A percentile compares a stretch with the other conserved stretches of the same genome.
Evolutionary conservation across 495 filamentous ascomycete genomes (phyloP).

Genomic region (Elasticomyces elasticus): DNA sequence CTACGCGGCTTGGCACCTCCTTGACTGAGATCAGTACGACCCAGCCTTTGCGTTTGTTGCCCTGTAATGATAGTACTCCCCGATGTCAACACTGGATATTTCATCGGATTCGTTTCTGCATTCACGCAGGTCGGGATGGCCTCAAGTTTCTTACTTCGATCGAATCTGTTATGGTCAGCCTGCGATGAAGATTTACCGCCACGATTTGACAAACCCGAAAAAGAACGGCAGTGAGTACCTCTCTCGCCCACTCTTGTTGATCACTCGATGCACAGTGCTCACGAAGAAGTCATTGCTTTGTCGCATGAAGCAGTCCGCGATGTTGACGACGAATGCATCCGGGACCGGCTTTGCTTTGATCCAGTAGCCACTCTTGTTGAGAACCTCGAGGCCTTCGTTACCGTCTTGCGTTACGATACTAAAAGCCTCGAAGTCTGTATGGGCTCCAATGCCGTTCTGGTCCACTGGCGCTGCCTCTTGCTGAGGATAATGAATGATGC

Average conservation of each 20-base stretch:
- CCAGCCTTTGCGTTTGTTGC: neutral
- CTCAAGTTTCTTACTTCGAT: conserved; percentile 9
- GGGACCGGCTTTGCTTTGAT: conserved; percentile 39
- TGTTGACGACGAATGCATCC: conserved; percentile 47
- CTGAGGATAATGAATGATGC: conserved; percentile 17
- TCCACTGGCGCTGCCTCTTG: conserved; percentile 1
- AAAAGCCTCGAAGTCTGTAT: conserved; percentile 24
- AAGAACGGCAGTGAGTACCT: conserved; percentile 23
- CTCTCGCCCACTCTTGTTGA: conserved; percentile 13
- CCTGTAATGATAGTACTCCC: conserved; percentile 10
- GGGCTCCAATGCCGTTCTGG: conserved; percentile 9
- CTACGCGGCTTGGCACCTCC: neutral
- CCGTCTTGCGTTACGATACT: conserved; percentile 23
- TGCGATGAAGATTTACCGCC: too few relatives aligned
- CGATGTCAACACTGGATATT: conserved; percentile 15
- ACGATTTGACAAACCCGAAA: conserved; percentile 17
- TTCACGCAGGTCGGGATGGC: conserved; percentile 14
- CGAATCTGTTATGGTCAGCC: neutral
- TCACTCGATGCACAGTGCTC: conserved; percentile 20
- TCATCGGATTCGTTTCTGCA: conserved; percentile 14
- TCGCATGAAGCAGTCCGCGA: conserved; percentile 43
- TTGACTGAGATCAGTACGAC: neutral
- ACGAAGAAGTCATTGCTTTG: conserved; percentile 20
- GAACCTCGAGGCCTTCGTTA: conserved; percentile 40
- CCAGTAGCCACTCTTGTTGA: conserved; percentile 41